Evolutionary conservation across 352 stramenopile genomes (phyloP).

Genomic region (Pythium brachiatum): DNA sequence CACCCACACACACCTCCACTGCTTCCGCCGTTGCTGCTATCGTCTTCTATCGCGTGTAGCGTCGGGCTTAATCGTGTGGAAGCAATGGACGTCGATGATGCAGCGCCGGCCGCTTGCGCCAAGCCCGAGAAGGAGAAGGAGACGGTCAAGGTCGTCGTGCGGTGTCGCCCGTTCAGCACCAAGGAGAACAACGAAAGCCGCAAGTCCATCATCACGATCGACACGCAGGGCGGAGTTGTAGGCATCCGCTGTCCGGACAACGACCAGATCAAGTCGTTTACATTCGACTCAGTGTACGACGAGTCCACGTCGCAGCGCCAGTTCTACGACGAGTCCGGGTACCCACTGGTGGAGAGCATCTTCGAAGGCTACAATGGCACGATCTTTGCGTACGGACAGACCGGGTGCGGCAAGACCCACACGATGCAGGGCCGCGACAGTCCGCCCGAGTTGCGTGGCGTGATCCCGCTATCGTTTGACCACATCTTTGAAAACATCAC

Average conservation of each 20-base stretch:
- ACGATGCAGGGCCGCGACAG: constrained; percentile 84
- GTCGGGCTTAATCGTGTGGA: background rate
- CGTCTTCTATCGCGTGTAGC: background rate
- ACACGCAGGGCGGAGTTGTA: constrained; percentile 60
- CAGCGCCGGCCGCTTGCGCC: background rate
- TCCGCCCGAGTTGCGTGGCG: constrained; percentile 66
- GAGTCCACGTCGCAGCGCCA: constrained; percentile 79
- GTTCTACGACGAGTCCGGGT: constrained; percentile 86
- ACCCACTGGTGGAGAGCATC: constrained; percentile 88
- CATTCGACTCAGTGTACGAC: constrained; percentile 91
- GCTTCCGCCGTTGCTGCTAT: background rate
- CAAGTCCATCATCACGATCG: constrained; percentile 79
- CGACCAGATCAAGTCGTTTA: constrained; percentile 83
- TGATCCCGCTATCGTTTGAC: constrained; percentile 84
- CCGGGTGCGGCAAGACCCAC: constrained; percentile 82
- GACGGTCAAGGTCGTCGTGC: constrained; percentile 88
- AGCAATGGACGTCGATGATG: constrained; percentile 9
- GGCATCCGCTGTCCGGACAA: constrained; percentile 78
- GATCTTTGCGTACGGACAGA: constrained; percentile 91
- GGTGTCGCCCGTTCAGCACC: constrained; percentile 80
- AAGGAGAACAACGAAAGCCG: constrained; percentile 84
- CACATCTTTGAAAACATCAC: constrained; percentile 87
- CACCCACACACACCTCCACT: background rate
- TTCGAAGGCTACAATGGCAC: constrained; percentile 91
- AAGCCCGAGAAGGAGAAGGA: constrained; percentile 51